Percentiles rank a stretch among this genome's conserved stretches.
Conservation (phyloP, 164 flowering plant genomes). For the Umbilicus rupestris region DNA sequence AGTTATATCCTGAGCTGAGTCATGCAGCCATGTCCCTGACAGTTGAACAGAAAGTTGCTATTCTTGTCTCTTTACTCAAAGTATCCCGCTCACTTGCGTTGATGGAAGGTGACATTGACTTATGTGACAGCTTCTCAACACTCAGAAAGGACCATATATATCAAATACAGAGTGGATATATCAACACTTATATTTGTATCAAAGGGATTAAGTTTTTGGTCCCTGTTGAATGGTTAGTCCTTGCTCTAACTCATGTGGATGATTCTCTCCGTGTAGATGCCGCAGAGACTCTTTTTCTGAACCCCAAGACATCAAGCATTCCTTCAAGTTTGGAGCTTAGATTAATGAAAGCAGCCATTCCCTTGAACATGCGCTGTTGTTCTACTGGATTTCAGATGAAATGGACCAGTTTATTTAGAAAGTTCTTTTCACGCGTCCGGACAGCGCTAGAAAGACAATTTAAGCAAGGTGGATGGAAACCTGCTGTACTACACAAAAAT, state of each 20-base stretch:
- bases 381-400: slow-evolving; percentile 98
- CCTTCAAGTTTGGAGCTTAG: slow-evolving; percentile 84
- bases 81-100: slow-evolving; percentile 81
- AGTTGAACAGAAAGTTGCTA: slow-evolving; percentile 70
- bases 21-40: slow-evolving; percentile 24
- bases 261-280: slow-evolving; percentile 94
- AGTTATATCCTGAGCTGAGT: slow-evolving; percentile 26
- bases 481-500: slow-evolving; percentile 19
- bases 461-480: slow-evolving; percentile 62
- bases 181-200: slow-evolving; percentile 40
- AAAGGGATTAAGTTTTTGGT: slow-evolving; percentile 61
- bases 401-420: slow-evolving; percentile 85
- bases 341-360: slow-evolving; percentile 72
- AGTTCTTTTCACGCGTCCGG: slow-evolving; percentile 83
- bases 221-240: slow-evolving; percentile 57
- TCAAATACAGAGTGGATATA: too few species aligned
- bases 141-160: slow-evolving; percentile 15
- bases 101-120: slow-evolving; percentile 87
- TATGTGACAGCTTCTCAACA: slow-evolving; percentile 16
- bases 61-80: slow-evolving; percentile 79
- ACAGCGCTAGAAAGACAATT: slow-evolving; percentile 87
- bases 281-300: slow-evolving; percentile 81
- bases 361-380: slow-evolving; percentile 87
- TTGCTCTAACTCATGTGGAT: slow-evolving; percentile 83
- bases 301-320: slow-evolving; percentile 78